Base-by-base conservation (phyloP, 2,329 filamentous ascomycete species). In the Calonectria pteridis region DNA sequence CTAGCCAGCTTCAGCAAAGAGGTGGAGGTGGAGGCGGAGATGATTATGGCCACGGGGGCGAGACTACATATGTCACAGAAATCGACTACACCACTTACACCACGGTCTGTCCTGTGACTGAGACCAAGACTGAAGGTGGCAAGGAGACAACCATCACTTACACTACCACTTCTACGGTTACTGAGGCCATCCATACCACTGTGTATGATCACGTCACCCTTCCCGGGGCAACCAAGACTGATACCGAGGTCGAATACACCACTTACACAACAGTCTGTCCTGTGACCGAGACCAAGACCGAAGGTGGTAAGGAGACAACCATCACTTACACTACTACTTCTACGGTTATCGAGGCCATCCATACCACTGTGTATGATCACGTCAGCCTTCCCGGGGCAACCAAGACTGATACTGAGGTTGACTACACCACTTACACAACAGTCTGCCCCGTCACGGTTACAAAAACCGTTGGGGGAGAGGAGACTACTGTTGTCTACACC, bases 291-390 rank as follows among this genome's bases (percentile, higher is more conserved):
- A 88, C 87, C 16, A 78, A 84, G 71, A 86, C 85, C 20, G 74
- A 79, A 20, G 77, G 81, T 43, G 86, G 85, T 6, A n/a, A 43
- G 20, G 55, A 43, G 43, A 46, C 71, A 81, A 51, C 83, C 72
- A 83, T 80, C 18, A 89, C 87, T 10, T 65, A 84, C 59, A 89
- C 87, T 33, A 88, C 87, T 26, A 87, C 85, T 18, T 88, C 87
- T 5, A 88, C 86, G 18, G 79, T 87, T 29, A 83, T 83, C 13
- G 82, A 88, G 43, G 87, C 85, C 3, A 81, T 35, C 82, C 85
- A 31, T n/a, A 59, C 23, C 29, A 68, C 66, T n/a, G 51, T 35
- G 4, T 68, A 68, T 35, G 66, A 85, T 79, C 85, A 87, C 11
- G 78, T 89, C 18, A 89, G 87, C 1, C 79, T 81, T 11, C 83